Conservation (phyloP, 345 rosid species). For the Anastatica hierochuntica region DNA sequence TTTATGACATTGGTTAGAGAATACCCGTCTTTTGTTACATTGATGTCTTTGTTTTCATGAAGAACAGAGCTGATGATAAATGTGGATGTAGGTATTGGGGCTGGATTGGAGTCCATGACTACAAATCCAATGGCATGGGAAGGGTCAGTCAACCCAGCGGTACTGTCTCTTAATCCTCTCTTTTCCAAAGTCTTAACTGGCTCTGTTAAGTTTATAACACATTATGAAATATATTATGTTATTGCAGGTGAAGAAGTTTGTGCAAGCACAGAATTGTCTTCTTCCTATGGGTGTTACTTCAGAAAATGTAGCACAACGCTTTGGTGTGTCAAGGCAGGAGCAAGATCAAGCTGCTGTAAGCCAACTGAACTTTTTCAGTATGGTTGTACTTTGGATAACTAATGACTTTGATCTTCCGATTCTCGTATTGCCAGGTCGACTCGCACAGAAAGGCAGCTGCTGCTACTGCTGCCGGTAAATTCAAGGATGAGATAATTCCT, state of each 20-base stretch:
- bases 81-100: slow-evolving; percentile 69
- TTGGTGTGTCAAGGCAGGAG: slow-evolving; percentile 85
- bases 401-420: background rate
- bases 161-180: slow-evolving; percentile 20
- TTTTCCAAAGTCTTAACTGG: background rate
- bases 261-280: slow-evolving; percentile 83
- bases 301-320: slow-evolving; percentile 92
- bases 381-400: background rate
- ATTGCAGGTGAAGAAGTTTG: slow-evolving; percentile 59
- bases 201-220: background rate
- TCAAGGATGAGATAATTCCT: slow-evolving; percentile 93
- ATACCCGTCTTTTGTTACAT: background rate
- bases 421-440: slow-evolving; percentile 51
- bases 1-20: slow-evolving; percentile 78
- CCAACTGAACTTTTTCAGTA: slow-evolving; percentile 10
- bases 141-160: slow-evolving; percentile 87
- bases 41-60: background rate
- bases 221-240: background rate
- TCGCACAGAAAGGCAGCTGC: slow-evolving; percentile 99
- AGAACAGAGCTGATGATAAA: background rate
- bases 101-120: slow-evolving; percentile 98
- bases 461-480: slow-evolving; percentile 86
- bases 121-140: slow-evolving; percentile 86
- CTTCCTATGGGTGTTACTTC: slow-evolving; percentile 99
- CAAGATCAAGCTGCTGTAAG: slow-evolving; percentile 99